These are phyloP conservation scores for Penicillium simplicissimum DNA, from an alignment of 495 filamentous ascomycete species.

Conservation along the genomic window DNA sequence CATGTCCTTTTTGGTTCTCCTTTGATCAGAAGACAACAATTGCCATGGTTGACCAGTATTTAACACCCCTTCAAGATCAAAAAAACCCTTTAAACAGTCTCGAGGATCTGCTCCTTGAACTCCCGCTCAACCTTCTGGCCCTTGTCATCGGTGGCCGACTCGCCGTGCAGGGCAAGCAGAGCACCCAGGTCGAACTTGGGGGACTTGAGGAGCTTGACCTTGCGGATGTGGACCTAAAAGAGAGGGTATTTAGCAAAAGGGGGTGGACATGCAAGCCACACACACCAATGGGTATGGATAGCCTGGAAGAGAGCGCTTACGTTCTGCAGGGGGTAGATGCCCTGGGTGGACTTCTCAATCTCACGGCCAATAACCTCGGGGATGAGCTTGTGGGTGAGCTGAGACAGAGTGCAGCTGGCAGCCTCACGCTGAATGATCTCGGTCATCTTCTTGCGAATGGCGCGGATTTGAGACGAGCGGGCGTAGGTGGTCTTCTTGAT, in stretches of 20 bases:
- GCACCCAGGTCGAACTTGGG: conserved; percentile 99
- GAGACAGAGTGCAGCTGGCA: conserved; percentile 84
- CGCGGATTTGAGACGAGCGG: conserved; percentile 89
- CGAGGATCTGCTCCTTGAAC: conserved; percentile 96
- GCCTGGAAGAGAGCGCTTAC: conserved; percentile 50
- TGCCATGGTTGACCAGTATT: conserved; percentile 32
- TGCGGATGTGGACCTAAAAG: conserved; percentile 93
- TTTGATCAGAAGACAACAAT: conserved; percentile 32
- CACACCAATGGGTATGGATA: too few species aligned
- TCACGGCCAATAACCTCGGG: conserved; percentile 98
- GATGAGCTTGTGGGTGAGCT: conserved; percentile 96
- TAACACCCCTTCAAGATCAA: conserved; percentile 27
- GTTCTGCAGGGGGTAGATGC: conserved; percentile 99
- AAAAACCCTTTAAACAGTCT: conserved; percentile 70
- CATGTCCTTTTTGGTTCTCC: conserved; percentile 39
- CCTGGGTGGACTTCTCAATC: conserved; percentile 98
- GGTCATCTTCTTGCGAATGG: conserved; percentile 98
- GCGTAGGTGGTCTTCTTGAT: conserved; percentile 99
- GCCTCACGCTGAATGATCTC: conserved; percentile 98
- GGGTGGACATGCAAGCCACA: conserved; percentile 29
- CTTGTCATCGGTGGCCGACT: conserved; percentile 92
- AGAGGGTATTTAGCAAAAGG: neutral
- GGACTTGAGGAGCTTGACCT: conserved; percentile 97
- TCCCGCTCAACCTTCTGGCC: conserved; percentile 98
- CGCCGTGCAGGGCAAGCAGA: conserved; percentile 91